A percentile compares a stretch with the other conserved stretches of the same genome.
Evolutionary conservation across 2,329 filamentous ascomycete species (phyloP).

Genomic region (Trichoderma asperellum): DNA sequence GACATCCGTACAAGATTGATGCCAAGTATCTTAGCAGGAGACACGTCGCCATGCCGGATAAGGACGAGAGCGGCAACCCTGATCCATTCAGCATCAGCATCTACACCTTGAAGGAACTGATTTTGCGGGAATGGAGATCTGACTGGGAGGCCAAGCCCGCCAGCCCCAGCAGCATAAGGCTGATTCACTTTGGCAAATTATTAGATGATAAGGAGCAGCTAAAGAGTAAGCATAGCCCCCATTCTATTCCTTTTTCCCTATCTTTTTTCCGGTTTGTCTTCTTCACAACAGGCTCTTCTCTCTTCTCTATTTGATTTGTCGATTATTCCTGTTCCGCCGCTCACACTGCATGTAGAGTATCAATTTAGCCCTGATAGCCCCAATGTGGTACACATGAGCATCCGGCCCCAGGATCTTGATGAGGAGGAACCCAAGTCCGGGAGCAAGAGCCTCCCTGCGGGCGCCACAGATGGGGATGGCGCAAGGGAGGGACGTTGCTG

Average conservation of each 20-base stretch:
- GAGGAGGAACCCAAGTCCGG: constrained; percentile 75
- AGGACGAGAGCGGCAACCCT: constrained; percentile 59
- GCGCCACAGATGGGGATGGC: constrained; percentile 47
- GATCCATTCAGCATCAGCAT: constrained; percentile 91
- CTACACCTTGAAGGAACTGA: constrained; percentile 92
- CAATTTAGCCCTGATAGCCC: constrained; percentile 73
- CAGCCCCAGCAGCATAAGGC: constrained; percentile 83
- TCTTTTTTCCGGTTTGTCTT: background rate
- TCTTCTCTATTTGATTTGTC: background rate
- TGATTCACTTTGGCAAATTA: constrained; percentile 91
- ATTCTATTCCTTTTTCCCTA: background rate
- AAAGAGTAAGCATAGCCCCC: constrained; percentile 65
- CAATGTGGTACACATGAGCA: constrained; percentile 94
- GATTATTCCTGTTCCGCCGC: background rate
- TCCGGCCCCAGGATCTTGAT: constrained; percentile 83
- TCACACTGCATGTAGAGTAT: constrained; percentile 62
- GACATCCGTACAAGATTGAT: constrained; percentile 89
- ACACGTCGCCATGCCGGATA: constrained; percentile 73
- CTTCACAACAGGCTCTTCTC: background rate
- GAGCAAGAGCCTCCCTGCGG: constrained; percentile 54
- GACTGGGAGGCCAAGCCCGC: constrained; percentile 89
- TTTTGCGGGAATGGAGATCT: constrained; percentile 87
- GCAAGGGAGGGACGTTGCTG: constrained; percentile 52
- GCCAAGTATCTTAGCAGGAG: constrained; percentile 82
- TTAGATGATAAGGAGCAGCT: constrained; percentile 85